Evolutionary conservation across 371 early-diverging fungal species (phyloP).

Genomic region (Mortierella sp.): DNA sequence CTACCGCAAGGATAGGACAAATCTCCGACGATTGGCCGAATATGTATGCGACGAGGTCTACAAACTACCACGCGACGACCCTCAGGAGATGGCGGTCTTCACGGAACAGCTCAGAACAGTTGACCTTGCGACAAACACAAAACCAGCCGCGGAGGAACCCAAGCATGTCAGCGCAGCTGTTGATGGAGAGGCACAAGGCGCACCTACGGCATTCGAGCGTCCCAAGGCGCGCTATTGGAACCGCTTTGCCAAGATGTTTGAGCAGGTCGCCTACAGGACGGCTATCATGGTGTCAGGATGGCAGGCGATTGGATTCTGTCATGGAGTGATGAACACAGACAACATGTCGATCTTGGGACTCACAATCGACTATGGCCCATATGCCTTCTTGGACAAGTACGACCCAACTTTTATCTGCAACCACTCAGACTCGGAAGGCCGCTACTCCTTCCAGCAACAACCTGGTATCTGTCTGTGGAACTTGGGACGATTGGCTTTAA

Average conservation of each 20-base stretch:
- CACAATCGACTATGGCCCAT: constrained; percentile 94
- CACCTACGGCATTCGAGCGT: constrained; percentile 4
- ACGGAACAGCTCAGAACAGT: constrained; percentile 38
- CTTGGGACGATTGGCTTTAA: constrained; percentile 77
- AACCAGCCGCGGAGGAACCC: background rate
- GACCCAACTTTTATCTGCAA: constrained; percentile 86
- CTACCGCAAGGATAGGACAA: constrained; percentile 73
- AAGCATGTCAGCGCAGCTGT: background rate
- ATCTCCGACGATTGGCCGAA: constrained; percentile 78
- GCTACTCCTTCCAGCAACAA: constrained; percentile 88
- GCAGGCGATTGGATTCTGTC: constrained; percentile 90
- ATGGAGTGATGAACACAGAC: constrained; percentile 94
- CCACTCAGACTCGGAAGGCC: constrained; percentile 75
- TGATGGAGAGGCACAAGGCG: constrained; percentile 22
- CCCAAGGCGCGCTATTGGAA: constrained; percentile 52
- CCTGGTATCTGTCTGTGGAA: constrained; percentile 91
- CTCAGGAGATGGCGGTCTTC: constrained; percentile 58
- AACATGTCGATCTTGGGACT: constrained; percentile 90
- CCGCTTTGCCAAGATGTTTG: constrained; percentile 75
- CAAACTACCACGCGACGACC: constrained; percentile 34
- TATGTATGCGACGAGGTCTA: constrained; percentile 68
- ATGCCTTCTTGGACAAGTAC: constrained; percentile 87
- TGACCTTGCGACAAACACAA: constrained; percentile 5
- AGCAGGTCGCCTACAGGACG: constrained; percentile 76
- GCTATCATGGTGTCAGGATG: constrained; percentile 88